A percentile compares a stretch with the other conserved stretches of the same genome.
Conservation (phyloP, 768 basidiomycete species). For the Boletus sp. region DNA sequence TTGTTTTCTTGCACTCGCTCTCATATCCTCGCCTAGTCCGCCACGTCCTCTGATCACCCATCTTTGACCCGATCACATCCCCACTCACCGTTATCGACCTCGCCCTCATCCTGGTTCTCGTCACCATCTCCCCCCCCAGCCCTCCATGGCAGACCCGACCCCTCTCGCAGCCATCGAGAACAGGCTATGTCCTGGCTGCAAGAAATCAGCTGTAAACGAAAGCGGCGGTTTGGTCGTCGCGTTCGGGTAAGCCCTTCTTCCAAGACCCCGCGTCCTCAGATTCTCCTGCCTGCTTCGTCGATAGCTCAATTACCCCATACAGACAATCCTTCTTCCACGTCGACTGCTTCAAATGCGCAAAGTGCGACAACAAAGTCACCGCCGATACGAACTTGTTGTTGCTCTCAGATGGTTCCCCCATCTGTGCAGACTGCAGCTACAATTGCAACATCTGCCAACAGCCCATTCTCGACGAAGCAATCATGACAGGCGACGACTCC, state of each 20-base stretch:
- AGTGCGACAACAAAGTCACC: constrained; percentile 88
- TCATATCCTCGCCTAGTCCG: no score
- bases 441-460: constrained; percentile 92
- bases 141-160: constrained; percentile 15
- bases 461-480: constrained; percentile 97
- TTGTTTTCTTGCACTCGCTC: neutral
- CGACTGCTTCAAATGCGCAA: constrained; percentile 96
- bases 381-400: constrained; percentile 97
- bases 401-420: constrained; percentile 96
- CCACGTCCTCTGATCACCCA: no score
- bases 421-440: constrained; percentile 91
- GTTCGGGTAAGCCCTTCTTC: constrained; percentile 68
- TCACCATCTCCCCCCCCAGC: neutral
- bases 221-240: constrained; percentile 89
- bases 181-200: constrained; percentile 79
- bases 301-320: constrained; percentile 10
- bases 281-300: neutral
- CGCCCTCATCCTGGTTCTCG: no score
- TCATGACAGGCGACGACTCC: constrained; percentile 98
- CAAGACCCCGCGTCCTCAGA: neutral
- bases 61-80: no score
- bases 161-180: constrained; percentile 42
- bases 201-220: constrained; percentile 75
- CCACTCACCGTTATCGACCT: no score
- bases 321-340: constrained; percentile 95